Percentiles rank a stretch among this genome's conserved stretches.
Evolutionary conservation across 306 rosid genomes (phyloP).

Genomic region (Lagenaria siceraria): DNA sequence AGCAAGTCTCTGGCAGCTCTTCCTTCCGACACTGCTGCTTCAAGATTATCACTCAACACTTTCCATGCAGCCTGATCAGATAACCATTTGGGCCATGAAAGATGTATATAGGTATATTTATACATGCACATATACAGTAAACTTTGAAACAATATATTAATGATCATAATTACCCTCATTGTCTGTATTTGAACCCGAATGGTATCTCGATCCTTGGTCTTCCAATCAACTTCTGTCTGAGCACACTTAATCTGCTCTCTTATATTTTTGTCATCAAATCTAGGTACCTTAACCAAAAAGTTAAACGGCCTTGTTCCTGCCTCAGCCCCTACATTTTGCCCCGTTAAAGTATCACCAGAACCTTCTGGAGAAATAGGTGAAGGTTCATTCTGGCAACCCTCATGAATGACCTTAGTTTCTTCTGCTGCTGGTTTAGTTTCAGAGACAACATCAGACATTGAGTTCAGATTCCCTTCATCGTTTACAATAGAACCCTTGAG

Average conservation of each 20-base stretch:
- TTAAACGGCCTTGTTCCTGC: constrained; percentile 45
- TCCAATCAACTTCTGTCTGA: constrained; percentile 39
- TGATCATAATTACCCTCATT: constrained; percentile 30
- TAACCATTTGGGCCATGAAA: constrained; percentile 14
- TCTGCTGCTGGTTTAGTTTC: constrained; percentile 8
- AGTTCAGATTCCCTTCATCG: constrained; percentile 10
- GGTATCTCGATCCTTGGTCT: constrained; percentile 44
- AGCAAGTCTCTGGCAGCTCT: constrained; percentile 45
- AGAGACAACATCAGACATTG: constrained; percentile 5
- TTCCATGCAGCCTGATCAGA: constrained; percentile 39
- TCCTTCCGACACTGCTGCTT: constrained; percentile 38
- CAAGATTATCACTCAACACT: constrained; percentile 29
- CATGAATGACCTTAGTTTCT: constrained; percentile 12
- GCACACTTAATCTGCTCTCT: constrained; percentile 49
- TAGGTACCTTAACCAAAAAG: constrained; percentile 50
- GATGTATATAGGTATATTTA: background rate
- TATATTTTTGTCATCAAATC: constrained; percentile 45
- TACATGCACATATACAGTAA: background rate
- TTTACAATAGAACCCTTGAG: background rate
- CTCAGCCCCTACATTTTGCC: constrained; percentile 33
- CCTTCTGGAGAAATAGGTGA: constrained; percentile 21
- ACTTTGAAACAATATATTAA: background rate
- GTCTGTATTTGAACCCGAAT: constrained; percentile 38
- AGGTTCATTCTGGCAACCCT: constrained; percentile 19
- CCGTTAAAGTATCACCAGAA: constrained; percentile 30